Base-by-base conservation (phyloP, 2,329 filamentous ascomycete species). In the Arthrobotrys sphaeroides region DNA sequence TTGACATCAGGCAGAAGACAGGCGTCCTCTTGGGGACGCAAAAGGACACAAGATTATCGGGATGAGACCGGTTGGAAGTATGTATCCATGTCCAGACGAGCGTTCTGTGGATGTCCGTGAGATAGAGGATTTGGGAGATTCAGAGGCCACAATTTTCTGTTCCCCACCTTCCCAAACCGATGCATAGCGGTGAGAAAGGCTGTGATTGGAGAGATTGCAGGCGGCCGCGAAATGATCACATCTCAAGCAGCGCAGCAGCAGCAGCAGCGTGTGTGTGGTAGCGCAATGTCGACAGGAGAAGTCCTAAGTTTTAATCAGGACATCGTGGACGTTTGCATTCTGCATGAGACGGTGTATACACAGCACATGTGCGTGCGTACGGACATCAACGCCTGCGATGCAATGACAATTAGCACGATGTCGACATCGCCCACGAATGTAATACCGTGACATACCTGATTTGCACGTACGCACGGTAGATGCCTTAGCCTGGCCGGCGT, bases 131-230 rank as follows among this genome's bases (percentile, higher is more conserved):
- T 22, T 22, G 26, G 55, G 24, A 36, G 16, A n/a, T 55, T 53
- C 28, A 28, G 22, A 51, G 38, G 33, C 55, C 33, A 43, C 22
- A 49, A 38, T 45, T 38, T 38, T 24, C 20, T 10, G n/a, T 73
- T 61, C 68, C 68, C 68, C 68, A 73, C 68, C 68, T 73, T 73
- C 68, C 68, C 59, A 33, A 73, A 55, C 65, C 31, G 49, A 65
- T 59, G 65, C 65, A 60, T 9, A 49, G 12, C 5, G 40, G 51
- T 31, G 53, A 68, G 65, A 68, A 68, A 43, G n/a, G 12, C 36
- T 66, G 22, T 57, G 62, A 67, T 67, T 67, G 62, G 62, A 67
- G 62, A 36, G 47, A 36, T 40, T 26, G 20, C 18, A 42, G 42
- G 18, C 20, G 10, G 43, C 36, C 61, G 45, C 33, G 62, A 67